Evolutionary conservation across 2,329 filamentous ascomycete genomes (phyloP), one percentile per base, ranked within the genome.

Genomic region (Pseudogymnoascus verrucosus): DNA sequence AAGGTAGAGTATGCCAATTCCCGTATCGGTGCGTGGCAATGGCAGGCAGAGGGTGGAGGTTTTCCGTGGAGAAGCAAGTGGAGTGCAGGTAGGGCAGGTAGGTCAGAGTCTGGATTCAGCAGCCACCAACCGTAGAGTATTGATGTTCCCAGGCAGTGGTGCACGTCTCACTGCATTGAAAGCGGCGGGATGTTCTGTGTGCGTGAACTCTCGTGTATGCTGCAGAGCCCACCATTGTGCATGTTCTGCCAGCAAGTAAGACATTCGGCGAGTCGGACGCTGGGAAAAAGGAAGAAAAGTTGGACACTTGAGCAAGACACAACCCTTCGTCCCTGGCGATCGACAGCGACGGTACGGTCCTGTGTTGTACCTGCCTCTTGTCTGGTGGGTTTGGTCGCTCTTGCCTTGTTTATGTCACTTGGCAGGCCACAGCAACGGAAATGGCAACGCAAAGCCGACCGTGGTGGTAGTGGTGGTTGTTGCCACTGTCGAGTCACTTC

Each of bases 21-120:
- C 47, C 47, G 47, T 54, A 31, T 54, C 47, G 3, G 26, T 54
- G 47, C 47, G 26, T 54, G 47, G 47, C 47, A 54, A 31, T 54
- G 47, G 47, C 47, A 54, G 47, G 47, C 23, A 5, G 14, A 16
- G 14, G 39, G 47, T 54, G 47, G 44, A 12, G 14, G n/a, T 5
- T 54, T 54, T 31, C 47, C 26, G 47, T 54, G 47, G 47, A 54
- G 47, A 54, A 54, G 47, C n/a, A 54, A 54, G 47, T 31, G 26
- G 47, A 54, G 42, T 11, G 47, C 19, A 54, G 47, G 26, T 54
- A 54, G 47, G 47, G 26, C 26, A 31, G 40, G 14, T 4, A 28
- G 42, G 42, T 26, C 23, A 4, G 44, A 31, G 47, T 31, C 47
- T 54, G 26, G 4, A 54, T 54, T 16, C n/a, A 23, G 8, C 2